These are phyloP conservation scores for Beauveria sp. DNA, from an alignment of 2,329 filamentous ascomycete genomes.

Conservation along the genomic window DNA sequence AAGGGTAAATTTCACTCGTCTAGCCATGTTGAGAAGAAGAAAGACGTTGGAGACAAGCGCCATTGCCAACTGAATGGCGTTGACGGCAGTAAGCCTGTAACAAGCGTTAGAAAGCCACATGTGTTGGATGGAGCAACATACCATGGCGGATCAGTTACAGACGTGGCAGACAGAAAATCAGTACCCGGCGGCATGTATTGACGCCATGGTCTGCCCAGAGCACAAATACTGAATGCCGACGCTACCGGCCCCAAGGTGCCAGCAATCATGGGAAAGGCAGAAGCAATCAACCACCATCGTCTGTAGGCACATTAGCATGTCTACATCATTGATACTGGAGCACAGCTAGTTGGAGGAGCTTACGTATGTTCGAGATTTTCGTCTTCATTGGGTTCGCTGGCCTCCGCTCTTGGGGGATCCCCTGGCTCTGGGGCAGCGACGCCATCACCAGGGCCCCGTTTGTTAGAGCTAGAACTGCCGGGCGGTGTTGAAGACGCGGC, in stretches of 20 bases:
- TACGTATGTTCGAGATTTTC: constrained; percentile 7
- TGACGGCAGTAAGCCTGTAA: constrained; percentile 60
- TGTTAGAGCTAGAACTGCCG: neutral
- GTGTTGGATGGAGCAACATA: constrained; percentile 23
- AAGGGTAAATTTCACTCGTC: constrained; percentile 68
- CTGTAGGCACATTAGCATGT: constrained; percentile 23
- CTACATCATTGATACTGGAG: neutral
- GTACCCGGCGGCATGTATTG: constrained; percentile 43
- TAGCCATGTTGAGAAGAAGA: constrained; percentile 80
- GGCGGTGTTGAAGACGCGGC: neutral
- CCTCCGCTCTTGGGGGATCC: neutral
- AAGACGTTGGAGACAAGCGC: constrained; percentile 75
- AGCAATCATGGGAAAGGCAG: constrained; percentile 68
- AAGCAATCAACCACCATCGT: constrained; percentile 57
- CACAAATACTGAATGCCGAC: constrained; percentile 80
- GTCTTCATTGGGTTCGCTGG: neutral
- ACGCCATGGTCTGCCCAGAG: constrained; percentile 75
- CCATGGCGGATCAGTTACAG: constrained; percentile 64
- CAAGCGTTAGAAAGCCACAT: neutral
- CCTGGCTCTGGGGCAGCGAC: neutral
- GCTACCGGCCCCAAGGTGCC: constrained; percentile 80
- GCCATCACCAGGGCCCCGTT: neutral
- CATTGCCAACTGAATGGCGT: constrained; percentile 67
- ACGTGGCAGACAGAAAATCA: constrained; percentile 39
- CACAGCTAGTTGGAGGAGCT: neutral